Percentiles rank a stretch among this genome's conserved stretches.
phyloP scores from a whole-genome alignment of 345 rosid species.

The Linum tenue region DNA sequence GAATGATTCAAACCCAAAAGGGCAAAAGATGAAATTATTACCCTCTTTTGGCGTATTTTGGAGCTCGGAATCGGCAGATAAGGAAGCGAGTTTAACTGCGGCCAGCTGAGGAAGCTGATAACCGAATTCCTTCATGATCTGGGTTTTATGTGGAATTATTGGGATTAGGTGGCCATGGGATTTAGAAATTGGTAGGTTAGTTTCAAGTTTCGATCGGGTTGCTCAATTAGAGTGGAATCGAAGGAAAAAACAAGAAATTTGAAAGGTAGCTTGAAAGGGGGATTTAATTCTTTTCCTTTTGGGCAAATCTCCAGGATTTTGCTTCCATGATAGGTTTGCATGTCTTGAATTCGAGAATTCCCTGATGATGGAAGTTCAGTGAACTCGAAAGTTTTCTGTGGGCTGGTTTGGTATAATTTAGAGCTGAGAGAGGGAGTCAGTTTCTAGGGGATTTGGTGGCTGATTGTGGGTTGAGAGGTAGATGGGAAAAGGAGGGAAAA shows the following conservation, averaged over 20 bases:
- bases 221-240: slow-evolving; percentile 27
- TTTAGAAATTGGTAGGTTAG: neutral
- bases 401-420: slow-evolving; percentile 17
- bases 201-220: slow-evolving; percentile 9
- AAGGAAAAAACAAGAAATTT: slow-evolving; percentile 19
- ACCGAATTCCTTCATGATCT: no score
- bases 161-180: neutral
- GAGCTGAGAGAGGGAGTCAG: neutral
- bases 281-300: no score
- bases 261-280: slow-evolving; percentile 5
- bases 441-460: neutral
- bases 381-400: slow-evolving; percentile 21
- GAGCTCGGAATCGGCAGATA: no score
- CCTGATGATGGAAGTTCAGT: slow-evolving; percentile 12
- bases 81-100: no score
- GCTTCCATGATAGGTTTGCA: slow-evolving; percentile 11
- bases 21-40: no score
- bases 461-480: slow-evolving; percentile 20
- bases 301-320: slow-evolving; percentile 15
- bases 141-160: neutral
- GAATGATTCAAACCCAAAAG: no score
- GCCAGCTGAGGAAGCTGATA: no score
- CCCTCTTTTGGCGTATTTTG: no score
- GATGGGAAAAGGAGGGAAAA: slow-evolving; percentile 83
- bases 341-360: slow-evolving; percentile 16